Conservation (phyloP, 148 eudicot genomes). For the Oxyria digyna region DNA sequence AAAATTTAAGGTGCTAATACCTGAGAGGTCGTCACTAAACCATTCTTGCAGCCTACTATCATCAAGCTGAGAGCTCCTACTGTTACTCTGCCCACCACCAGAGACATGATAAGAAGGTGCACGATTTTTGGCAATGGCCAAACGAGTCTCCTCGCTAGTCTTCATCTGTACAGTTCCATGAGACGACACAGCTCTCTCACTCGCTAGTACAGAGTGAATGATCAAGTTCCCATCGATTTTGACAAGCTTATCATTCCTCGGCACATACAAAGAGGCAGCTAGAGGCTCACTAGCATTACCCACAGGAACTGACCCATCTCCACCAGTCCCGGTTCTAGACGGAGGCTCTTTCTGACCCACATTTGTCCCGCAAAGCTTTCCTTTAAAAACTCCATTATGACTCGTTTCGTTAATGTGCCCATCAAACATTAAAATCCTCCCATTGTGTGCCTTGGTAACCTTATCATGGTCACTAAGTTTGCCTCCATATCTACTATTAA, state of each 20-base stretch:
- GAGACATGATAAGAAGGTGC: slow-evolving; percentile 37
- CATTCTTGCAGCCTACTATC: slow-evolving; percentile 76
- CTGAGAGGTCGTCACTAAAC: slow-evolving; percentile 90
- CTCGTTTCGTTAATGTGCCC: slow-evolving; percentile 20
- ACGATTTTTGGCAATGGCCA: slow-evolving; percentile 44
- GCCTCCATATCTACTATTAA: slow-evolving; percentile 43
- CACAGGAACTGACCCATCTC: slow-evolving; percentile 15
- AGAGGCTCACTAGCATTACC: slow-evolving; percentile 63
- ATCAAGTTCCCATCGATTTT: slow-evolving; percentile 96
- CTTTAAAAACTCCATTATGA: neutral
- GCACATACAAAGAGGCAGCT: slow-evolving; percentile 75
- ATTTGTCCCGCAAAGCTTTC: too few relatives aligned
- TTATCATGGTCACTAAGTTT: slow-evolving; percentile 9
- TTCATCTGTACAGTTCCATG: slow-evolving; percentile 10
- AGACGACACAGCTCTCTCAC: slow-evolving; percentile 63
- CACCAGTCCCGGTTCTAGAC: neutral
- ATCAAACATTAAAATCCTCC: slow-evolving; percentile 41
- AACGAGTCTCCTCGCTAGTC: slow-evolving; percentile 39
- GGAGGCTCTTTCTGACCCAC: too few relatives aligned
- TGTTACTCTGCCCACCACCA: slow-evolving; percentile 27
- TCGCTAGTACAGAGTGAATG: slow-evolving; percentile 80
- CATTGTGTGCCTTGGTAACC: slow-evolving; percentile 25
- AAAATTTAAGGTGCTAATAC: too few relatives aligned
- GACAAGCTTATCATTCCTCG: slow-evolving; percentile 85
- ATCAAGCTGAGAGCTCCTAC: slow-evolving; percentile 38